Percentiles rank a stretch among this genome's conserved stretches.
Conservation (phyloP, 768 basidiomycete species). For the Naganishia antarctica region DNA sequence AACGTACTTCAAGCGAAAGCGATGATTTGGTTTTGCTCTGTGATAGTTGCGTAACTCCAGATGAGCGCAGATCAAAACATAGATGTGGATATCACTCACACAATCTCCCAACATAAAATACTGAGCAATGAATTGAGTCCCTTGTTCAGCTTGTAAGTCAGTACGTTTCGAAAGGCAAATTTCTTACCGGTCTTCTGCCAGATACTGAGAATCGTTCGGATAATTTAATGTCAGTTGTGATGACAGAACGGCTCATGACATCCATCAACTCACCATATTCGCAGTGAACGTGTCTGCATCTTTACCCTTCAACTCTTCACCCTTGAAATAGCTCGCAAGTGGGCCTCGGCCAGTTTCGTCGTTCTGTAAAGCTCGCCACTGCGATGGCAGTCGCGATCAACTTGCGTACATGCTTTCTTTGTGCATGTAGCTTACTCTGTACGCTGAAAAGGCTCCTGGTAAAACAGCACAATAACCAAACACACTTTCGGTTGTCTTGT, state of each 20-base stretch:
- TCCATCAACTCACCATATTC: constrained; percentile 38
- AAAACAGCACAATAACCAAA: constrained; percentile 60
- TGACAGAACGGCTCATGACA: background rate
- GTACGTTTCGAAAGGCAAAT: background rate
- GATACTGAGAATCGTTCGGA: constrained; percentile 27
- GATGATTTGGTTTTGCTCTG: constrained; percentile 44
- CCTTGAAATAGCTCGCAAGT: constrained; percentile 87
- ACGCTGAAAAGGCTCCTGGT: constrained; percentile 87
- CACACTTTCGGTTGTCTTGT: constrained; percentile 76
- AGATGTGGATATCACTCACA: no score
- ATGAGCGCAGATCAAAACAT: no score
- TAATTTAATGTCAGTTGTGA: constrained; percentile 7
- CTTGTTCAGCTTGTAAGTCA: no score
- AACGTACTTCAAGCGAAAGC: constrained; percentile 47
- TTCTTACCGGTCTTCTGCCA: constrained; percentile 46
- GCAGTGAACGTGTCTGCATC: constrained; percentile 49
- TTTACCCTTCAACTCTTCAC: constrained; percentile 65
- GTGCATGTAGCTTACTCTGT: constrained; percentile 47
- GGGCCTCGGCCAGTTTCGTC: constrained; percentile 84
- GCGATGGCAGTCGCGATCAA: background rate
- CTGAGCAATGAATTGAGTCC: background rate
- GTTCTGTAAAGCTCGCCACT: constrained; percentile 80
- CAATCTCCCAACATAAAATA: constrained; percentile 48
- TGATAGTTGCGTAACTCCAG: no score
- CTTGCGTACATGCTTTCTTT: background rate